These are phyloP conservation scores for Leishmania guyanensis DNA, from an alignment of 208 protist genomes.

Conservation along the genomic window DNA sequence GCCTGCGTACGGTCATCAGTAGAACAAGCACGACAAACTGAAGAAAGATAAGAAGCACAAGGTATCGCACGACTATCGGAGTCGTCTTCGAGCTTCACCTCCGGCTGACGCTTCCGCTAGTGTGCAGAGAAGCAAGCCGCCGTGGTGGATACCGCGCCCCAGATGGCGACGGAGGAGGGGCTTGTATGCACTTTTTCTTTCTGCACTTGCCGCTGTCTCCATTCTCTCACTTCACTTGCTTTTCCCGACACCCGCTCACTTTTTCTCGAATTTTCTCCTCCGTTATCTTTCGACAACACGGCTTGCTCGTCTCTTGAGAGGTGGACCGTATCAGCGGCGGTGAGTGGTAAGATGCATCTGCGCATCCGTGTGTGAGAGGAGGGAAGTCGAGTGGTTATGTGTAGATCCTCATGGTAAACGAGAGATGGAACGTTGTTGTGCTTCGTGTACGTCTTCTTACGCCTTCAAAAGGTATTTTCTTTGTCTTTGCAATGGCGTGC, in stretches of 20 bases:
- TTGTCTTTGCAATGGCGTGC: neutral
- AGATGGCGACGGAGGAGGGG: neutral
- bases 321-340: neutral
- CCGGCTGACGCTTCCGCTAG: neutral
- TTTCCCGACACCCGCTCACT: neutral
- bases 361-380: neutral
- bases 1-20: neutral
- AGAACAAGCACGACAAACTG: constrained; percentile 1
- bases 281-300: neutral
- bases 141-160: neutral
- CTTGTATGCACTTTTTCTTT: neutral
- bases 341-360: neutral
- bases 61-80: neutral
- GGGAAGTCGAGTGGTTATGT: no score
- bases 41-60: constrained; percentile 26
- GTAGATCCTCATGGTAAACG: no score
- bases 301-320: neutral
- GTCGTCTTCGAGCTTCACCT: constrained; percentile 12
- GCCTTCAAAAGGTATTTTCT: neutral
- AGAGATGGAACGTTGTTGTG: no score
- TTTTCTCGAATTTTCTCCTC: neutral
- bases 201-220: neutral
- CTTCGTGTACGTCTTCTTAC: neutral
- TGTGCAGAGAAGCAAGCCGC: neutral
- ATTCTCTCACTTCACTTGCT: neutral